phyloP scores from a whole-genome alignment of 306 rosid species.

The Purshia tridentata region DNA sequence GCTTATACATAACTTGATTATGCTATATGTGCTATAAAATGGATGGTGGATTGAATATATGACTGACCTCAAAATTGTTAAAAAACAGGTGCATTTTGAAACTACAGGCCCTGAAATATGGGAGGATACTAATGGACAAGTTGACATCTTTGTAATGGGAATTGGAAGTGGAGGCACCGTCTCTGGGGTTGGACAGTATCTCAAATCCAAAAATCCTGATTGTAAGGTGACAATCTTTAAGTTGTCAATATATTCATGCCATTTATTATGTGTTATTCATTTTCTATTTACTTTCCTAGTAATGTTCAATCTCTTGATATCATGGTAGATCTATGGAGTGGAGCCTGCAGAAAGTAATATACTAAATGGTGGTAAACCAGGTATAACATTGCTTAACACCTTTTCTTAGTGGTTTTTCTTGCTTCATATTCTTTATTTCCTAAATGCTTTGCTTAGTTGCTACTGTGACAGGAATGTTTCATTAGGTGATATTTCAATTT shows the following conservation, averaged over 20 bases:
- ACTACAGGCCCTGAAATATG: conserved; percentile 99
- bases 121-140: conserved; percentile 92
- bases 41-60: conserved; percentile 13
- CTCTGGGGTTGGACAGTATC: conserved; percentile 94
- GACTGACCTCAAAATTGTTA: conserved; percentile 18
- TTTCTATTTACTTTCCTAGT: conserved; percentile 17
- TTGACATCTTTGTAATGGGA: conserved; percentile 97
- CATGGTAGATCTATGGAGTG: conserved; percentile 68
- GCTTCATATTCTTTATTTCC: not conserved
- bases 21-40: not conserved
- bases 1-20: not conserved
- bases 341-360: conserved; percentile 92
- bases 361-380: conserved; percentile 93
- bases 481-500: not conserved
- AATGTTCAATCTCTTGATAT: conserved; percentile 20
- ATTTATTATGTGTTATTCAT: not conserved
- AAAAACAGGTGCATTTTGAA: conserved; percentile 80
- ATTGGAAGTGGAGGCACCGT: conserved; percentile 98
- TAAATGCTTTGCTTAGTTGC: not conserved
- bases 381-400: conserved; percentile 31
- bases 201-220: conserved; percentile 81
- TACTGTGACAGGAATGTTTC: not conserved
- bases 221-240: conserved; percentile 51
- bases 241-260: not conserved
- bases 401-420: not conserved